Conservation (phyloP, 228 moss, liverwort and hornwort species). For the Sphagnum magellanicum region DNA sequence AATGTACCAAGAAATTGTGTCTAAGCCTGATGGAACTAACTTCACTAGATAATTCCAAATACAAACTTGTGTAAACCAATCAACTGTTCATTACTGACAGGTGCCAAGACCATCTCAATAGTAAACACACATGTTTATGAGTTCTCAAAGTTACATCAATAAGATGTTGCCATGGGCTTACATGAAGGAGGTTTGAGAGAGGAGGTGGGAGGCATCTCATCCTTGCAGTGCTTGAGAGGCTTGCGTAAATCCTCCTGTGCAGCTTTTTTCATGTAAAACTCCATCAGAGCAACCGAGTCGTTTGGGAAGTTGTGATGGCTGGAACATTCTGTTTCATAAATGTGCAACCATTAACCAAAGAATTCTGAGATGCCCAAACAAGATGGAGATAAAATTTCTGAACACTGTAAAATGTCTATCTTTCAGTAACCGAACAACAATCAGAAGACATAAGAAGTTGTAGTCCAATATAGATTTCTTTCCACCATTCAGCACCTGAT, state of each 20-base stretch:
- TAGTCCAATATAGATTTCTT: neutral
- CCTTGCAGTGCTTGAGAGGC: conserved; percentile 80
- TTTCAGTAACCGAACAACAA: no score
- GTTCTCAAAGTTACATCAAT: no score
- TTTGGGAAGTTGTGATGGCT: conserved; percentile 55
- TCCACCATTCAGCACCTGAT: neutral
- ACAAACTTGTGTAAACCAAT: no score
- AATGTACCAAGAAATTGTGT: no score
- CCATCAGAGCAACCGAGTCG: conserved; percentile 99
- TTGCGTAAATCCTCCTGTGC: conserved; percentile 90
- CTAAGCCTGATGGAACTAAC: no score
- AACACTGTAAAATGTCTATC: no score
- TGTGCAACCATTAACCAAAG: neutral
- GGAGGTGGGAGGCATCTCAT: conserved; percentile 74
- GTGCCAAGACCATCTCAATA: no score
- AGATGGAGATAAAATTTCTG: no score
- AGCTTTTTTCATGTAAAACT: conserved; percentile 98
- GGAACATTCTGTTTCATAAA: conserved; percentile 14
- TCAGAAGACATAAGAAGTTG: no score
- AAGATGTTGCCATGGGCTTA: neutral
- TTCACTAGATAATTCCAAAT: no score
- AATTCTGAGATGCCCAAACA: neutral
- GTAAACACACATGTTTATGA: neutral
- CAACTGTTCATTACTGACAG: no score
- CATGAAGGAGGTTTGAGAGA: conserved; percentile 39